A percentile compares a stretch with the other conserved stretches of the same genome.
Conservation (phyloP, 192 early-diverging fungal species). For the Ambispora gerdemannii region DNA sequence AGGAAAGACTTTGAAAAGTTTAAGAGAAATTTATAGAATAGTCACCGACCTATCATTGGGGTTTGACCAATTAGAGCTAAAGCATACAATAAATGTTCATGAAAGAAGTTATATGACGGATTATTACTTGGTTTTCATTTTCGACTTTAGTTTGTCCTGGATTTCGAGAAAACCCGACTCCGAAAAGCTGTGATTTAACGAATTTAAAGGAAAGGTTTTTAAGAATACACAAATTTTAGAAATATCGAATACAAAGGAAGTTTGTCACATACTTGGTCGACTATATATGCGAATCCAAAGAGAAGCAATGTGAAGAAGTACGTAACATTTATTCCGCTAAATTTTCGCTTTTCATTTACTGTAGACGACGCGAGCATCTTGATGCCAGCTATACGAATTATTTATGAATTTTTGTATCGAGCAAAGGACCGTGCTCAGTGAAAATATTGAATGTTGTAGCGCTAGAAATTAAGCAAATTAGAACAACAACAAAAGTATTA, state of each 20-base stretch:
- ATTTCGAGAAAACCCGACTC: neutral
- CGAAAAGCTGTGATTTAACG: neutral
- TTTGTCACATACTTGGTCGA: neutral
- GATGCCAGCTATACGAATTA: neutral
- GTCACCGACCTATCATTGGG: neutral
- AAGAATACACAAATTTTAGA: too few species aligned
- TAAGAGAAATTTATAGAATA: neutral
- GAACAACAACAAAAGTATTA: neutral
- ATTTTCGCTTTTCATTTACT: neutral
- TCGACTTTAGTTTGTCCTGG: neutral
- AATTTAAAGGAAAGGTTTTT: too few species aligned
- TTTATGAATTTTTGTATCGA: neutral
- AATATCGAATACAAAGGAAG: neutral
- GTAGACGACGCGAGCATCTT: neutral
- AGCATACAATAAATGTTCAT: neutral
- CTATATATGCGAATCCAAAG: neutral
- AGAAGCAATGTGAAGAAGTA: too few species aligned
- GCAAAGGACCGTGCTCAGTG: neutral
- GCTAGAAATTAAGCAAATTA: neutral
- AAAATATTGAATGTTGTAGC: neutral
- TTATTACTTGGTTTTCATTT: neutral
- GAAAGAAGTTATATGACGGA: neutral
- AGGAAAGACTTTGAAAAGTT: neutral
- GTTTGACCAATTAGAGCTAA: too few species aligned
- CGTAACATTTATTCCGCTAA: too few species aligned